Evolutionary conservation across 352 stramenopile genomes (phyloP), one percentile per base, ranked within the genome.

Genomic region (Pythium chondricola): DNA sequence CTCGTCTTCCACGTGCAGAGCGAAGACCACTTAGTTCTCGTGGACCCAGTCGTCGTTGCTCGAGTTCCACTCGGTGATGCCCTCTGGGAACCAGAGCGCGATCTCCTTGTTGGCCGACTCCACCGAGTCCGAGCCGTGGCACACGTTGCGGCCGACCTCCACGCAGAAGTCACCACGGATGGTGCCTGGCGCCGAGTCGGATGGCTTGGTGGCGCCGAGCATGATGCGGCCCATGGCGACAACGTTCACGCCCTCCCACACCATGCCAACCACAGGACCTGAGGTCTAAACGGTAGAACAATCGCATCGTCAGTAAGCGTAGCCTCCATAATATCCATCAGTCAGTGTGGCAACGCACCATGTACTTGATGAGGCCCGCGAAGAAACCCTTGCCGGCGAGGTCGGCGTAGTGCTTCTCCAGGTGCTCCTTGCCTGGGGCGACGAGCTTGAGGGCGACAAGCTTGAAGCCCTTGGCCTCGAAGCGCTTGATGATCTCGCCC

Each of bases 31-130:
- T 74, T 85, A 92, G 51, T 88, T 92, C 63, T 99, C 96, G 83
- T 98, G 98, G 51, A 99, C 83, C 95, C 96, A 99, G 49, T 91
- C 69, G 57, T 91, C 74, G 66, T 94, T 91, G 53, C 67, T 82
- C 33, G 90, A 79, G 69, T 69, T 71, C 83, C 92, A 99, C 56
- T 97, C 83, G 32, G 71, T 71, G 48, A 98, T 56, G 50, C 95
- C 96, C 58, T 95, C 82, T 14, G 83, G 85, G 84, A 99, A 99
- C 97, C 97, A 99, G 41, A 98, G 83, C 14, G 61, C 85, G 73
- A 99, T 99, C 76, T 99, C 97, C 52, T 96, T 84, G 40, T 99
- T 80, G 61, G 96, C 97, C 61, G 83, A 97, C 48, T 99, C 97
- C 18, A 99, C 94, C 49, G 93, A 93, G 70, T 98, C 96, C 71